These are phyloP conservation scores for Misopates orontium DNA, from an alignment of 257 asterid genomes.

Conservation along the genomic window DNA sequence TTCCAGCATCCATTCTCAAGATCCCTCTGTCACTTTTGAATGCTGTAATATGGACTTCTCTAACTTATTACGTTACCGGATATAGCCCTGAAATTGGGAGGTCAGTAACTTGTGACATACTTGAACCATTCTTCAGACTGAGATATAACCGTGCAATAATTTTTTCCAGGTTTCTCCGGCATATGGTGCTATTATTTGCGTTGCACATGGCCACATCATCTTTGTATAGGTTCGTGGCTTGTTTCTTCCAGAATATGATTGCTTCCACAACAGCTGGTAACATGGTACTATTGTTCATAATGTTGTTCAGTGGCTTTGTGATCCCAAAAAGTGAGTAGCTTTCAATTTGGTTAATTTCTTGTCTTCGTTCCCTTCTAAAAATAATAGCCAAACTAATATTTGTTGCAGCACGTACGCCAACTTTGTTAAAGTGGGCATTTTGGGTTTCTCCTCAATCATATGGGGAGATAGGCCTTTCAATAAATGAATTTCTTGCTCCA, in stretches of 20 bases:
- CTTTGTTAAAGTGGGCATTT: constrained; percentile 69
- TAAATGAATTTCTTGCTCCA: constrained; percentile 68
- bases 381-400: constrained; percentile 3
- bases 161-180: constrained; percentile 60
- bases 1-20: constrained; percentile 51
- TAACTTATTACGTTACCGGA: constrained; percentile 62
- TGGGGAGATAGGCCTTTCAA: constrained; percentile 67
- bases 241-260: constrained; percentile 48
- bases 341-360: neutral
- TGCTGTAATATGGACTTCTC: constrained; percentile 54
- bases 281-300: constrained; percentile 39
- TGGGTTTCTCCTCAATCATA: constrained; percentile 73
- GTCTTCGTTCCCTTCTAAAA: neutral
- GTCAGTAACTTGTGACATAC: constrained; percentile 32
- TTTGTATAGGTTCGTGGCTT: constrained; percentile 66
- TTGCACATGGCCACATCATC: constrained; percentile 60
- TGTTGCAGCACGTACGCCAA: constrained; percentile 69
- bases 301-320: constrained; percentile 59
- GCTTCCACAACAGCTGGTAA: constrained; percentile 49
- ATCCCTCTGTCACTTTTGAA: constrained; percentile 42
- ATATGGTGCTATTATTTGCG: constrained; percentile 44
- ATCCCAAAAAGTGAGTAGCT: constrained; percentile 56
- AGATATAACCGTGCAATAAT: neutral
- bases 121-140: neutral
- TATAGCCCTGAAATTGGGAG: constrained; percentile 58